phyloP scores from a whole-genome alignment of 805 yeast species.

The Brettanomyces bruxellensis region DNA sequence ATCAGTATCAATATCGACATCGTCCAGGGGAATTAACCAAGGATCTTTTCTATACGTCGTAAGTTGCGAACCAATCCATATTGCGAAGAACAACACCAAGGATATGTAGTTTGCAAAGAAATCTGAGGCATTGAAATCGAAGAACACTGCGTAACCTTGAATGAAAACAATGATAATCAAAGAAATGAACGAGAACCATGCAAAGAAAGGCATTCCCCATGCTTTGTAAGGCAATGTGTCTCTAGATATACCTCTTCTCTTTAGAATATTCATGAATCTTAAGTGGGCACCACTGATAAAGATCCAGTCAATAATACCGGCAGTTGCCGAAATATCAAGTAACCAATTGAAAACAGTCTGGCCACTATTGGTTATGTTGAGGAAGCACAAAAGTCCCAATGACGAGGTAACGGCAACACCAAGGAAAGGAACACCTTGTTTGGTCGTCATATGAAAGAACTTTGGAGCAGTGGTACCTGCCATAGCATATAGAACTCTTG shows the following conservation, averaged over 20 bases:
- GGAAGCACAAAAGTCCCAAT: slow-evolving; percentile 55
- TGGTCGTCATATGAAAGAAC: slow-evolving; percentile 36
- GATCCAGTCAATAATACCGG: slow-evolving; percentile 67
- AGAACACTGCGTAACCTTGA: slow-evolving; percentile 66
- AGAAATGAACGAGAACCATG: slow-evolving; percentile 52
- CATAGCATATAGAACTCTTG: slow-evolving; percentile 17
- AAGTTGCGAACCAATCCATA: slow-evolving; percentile 41
- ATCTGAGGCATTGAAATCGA: slow-evolving; percentile 39
- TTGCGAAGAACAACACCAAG: slow-evolving; percentile 44
- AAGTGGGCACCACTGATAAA: slow-evolving; percentile 53
- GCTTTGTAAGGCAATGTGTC: slow-evolving; percentile 71
- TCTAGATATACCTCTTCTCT: slow-evolving; percentile 53
- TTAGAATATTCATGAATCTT: slow-evolving; percentile 58
- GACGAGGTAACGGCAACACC: slow-evolving; percentile 47
- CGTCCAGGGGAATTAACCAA: slow-evolving; percentile 39
- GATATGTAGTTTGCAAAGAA: slow-evolving; percentile 72
- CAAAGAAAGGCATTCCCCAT: slow-evolving; percentile 53
- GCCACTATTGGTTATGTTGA: slow-evolving; percentile 44
- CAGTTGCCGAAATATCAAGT: slow-evolving; percentile 60
- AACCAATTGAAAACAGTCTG: slow-evolving; percentile 60
- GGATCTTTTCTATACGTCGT: slow-evolving; percentile 44
- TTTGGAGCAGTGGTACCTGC: slow-evolving; percentile 41
- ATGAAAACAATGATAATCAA: slow-evolving; percentile 51
- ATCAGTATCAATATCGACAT: slow-evolving; percentile 38
- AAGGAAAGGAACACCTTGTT: slow-evolving; percentile 50